These are phyloP conservation scores for Yamadazyma sp. DNA, from an alignment of 1,139 yeast species.

Conservation along the genomic window DNA sequence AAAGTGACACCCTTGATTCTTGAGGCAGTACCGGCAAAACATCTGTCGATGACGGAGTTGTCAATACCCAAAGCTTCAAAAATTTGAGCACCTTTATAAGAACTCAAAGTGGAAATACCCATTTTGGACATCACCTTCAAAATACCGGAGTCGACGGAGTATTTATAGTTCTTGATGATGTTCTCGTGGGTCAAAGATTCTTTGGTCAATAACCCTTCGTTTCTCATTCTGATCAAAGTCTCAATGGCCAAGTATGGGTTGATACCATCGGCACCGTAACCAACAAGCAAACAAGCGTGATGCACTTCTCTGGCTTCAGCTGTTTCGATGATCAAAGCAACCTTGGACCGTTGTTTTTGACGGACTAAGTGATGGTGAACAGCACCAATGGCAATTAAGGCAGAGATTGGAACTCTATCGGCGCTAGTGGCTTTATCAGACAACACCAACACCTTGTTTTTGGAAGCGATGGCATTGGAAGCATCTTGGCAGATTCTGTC, in stretches of 20 bases:
- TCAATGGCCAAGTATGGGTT: slow-evolving; percentile 94
- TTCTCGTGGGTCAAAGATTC: slow-evolving; percentile 54
- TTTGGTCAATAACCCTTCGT: slow-evolving; percentile 71
- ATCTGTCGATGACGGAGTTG: slow-evolving; percentile 90
- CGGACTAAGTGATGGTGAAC: slow-evolving; percentile 96
- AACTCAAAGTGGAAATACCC: slow-evolving; percentile 98
- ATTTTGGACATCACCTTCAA: slow-evolving; percentile 97
- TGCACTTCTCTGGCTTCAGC: slow-evolving; percentile 98
- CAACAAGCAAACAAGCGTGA: slow-evolving; percentile 90
- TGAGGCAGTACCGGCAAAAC: slow-evolving; percentile 97
- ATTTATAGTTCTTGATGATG: slow-evolving; percentile 73
- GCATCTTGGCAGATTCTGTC: slow-evolving; percentile 90
- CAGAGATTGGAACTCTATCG: slow-evolving; percentile 75
- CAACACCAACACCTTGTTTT: slow-evolving; percentile 71
- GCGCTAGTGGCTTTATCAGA: slow-evolving; percentile 67
- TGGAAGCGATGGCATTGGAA: slow-evolving; percentile 75
- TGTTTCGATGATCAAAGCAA: slow-evolving; percentile 86
- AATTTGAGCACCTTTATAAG: slow-evolving; percentile 98
- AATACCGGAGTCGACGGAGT: slow-evolving; percentile 85
- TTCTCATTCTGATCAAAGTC: slow-evolving; percentile 79
- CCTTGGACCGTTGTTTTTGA: slow-evolving; percentile 94
- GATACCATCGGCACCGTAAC: slow-evolving; percentile 96
- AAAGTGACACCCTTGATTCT: slow-evolving; percentile 95
- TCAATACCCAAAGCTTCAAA: slow-evolving; percentile 97
- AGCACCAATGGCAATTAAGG: slow-evolving; percentile 94